Percentiles rank a stretch among this genome's conserved stretches.
Conservation (phyloP, 805 yeast species). For the Candida corydali region DNA sequence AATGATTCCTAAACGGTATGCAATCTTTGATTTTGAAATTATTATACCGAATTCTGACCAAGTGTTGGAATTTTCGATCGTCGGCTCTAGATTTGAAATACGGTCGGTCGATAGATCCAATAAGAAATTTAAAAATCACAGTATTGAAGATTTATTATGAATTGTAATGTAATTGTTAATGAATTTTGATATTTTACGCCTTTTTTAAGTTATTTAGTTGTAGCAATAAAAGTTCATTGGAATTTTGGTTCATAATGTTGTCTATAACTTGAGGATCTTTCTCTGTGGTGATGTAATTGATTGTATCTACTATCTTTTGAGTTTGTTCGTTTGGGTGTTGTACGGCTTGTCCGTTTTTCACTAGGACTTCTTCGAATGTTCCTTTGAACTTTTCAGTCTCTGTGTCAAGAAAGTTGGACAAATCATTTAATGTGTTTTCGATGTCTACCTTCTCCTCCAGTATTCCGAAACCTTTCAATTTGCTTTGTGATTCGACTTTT, state of each 20-base stretch:
- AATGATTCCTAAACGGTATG: constrained; percentile 62
- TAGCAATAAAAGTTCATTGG: constrained; percentile 19
- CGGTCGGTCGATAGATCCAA: constrained; percentile 79
- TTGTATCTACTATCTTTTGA: constrained; percentile 11
- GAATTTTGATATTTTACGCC: too few relatives aligned
- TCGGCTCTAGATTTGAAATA: constrained; percentile 76
- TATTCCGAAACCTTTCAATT: constrained; percentile 9
- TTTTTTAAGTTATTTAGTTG: constrained; percentile 16
- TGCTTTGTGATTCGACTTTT: not conserved
- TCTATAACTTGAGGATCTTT: not conserved
- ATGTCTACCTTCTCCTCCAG: constrained; percentile 10
- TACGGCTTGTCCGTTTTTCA: not conserved
- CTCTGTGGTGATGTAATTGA: constrained; percentile 8
- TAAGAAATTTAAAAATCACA: constrained; percentile 78
- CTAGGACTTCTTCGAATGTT: constrained; percentile 14
- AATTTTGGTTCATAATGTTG: constrained; percentile 9
- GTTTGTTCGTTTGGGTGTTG: constrained; percentile 5
- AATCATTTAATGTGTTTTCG: constrained; percentile 18
- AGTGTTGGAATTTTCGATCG: constrained; percentile 50
- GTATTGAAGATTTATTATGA: constrained; percentile 52
- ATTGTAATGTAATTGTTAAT: not conserved
- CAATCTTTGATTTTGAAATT: constrained; percentile 53
- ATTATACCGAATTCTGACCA: constrained; percentile 17
- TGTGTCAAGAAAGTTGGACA: constrained; percentile 18
- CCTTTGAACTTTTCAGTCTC: constrained; percentile 16